Percentiles rank a stretch among this genome's conserved stretches.
Conservation (phyloP, 2,329 filamentous ascomycete genomes). For the Aspergillus thermomutatus region DNA sequence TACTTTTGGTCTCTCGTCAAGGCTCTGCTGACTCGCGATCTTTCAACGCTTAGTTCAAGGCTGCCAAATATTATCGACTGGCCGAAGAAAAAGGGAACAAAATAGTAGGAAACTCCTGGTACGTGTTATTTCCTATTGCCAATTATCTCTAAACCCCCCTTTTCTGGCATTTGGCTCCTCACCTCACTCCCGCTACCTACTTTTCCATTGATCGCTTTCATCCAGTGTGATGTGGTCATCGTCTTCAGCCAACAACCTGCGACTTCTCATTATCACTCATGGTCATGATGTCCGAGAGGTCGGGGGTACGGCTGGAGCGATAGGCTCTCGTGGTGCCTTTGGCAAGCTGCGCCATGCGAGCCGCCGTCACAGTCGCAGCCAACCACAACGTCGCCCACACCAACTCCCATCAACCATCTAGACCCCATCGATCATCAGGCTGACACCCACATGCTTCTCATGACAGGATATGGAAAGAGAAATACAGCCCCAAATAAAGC, state of each 20-base stretch:
- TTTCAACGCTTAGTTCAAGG: conserved; percentile 38
- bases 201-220: conserved; percentile 1
- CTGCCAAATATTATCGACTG: conserved; percentile 87
- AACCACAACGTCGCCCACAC: conserved; percentile 14
- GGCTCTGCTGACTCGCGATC: conserved; percentile 8
- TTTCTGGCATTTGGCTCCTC: background rate
- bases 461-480: conserved; percentile 94
- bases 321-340: conserved; percentile 16
- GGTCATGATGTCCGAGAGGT: conserved; percentile 11
- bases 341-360: conserved; percentile 13
- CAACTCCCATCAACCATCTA: background rate
- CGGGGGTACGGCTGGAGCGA: conserved; percentile 15
- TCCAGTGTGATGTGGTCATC: background rate
- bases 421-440: conserved; percentile 9
- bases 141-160: conserved; percentile 4
- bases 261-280: conserved; percentile 9
- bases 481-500: conserved; percentile 63
- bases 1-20: conserved; percentile 5
- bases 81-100: conserved; percentile 88
- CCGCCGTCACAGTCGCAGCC: conserved; percentile 14
- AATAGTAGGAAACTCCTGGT: conserved; percentile 93
- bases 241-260: conserved; percentile 2
- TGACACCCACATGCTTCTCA: conserved; percentile 13
- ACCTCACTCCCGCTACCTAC: background rate
- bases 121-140: conserved; percentile 43